Evolutionary conservation across 139 green algal genomes (phyloP).

Genomic region (Chlamydomonas eustigma): DNA sequence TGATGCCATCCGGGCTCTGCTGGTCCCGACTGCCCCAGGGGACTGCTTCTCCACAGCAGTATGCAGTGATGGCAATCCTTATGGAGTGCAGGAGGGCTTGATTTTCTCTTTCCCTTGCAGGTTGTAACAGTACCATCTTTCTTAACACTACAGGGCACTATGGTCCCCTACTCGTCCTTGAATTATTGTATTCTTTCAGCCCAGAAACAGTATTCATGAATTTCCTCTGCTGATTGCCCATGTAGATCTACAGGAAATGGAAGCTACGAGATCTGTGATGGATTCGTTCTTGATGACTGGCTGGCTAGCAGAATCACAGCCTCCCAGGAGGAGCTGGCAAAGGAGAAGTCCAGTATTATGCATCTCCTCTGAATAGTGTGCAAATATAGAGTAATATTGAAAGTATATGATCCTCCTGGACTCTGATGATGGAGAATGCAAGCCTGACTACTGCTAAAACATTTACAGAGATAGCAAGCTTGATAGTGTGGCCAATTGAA

Average conservation of each 20-base stretch:
- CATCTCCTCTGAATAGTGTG: slow-evolving; percentile 71
- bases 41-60: slow-evolving; percentile 90
- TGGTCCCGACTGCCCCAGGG: slow-evolving; percentile 70
- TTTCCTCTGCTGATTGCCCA: too few species aligned
- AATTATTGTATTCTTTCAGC: neutral
- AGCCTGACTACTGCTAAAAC: too few species aligned
- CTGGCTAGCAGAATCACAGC: slow-evolving; percentile 63
- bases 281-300: slow-evolving; percentile 84
- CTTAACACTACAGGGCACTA: neutral
- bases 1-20: slow-evolving; percentile 76
- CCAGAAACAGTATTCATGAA: too few species aligned
- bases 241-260: slow-evolving; percentile 73
- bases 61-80: slow-evolving; percentile 82
- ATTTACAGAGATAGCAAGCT: too few species aligned
- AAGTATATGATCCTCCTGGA: too few species aligned
- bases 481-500: too few species aligned
- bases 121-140: too few species aligned
- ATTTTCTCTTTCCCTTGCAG: slow-evolving; percentile 85
- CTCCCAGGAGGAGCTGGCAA: slow-evolving; percentile 74
- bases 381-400: too few species aligned
- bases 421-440: too few species aligned
- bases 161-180: neutral
- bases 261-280: slow-evolving; percentile 78
- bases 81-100: slow-evolving; percentile 80
- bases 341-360: slow-evolving; percentile 80